phyloP scores from a whole-genome alignment of 306 rosid genomes.

The Calophaca sinica region DNA sequence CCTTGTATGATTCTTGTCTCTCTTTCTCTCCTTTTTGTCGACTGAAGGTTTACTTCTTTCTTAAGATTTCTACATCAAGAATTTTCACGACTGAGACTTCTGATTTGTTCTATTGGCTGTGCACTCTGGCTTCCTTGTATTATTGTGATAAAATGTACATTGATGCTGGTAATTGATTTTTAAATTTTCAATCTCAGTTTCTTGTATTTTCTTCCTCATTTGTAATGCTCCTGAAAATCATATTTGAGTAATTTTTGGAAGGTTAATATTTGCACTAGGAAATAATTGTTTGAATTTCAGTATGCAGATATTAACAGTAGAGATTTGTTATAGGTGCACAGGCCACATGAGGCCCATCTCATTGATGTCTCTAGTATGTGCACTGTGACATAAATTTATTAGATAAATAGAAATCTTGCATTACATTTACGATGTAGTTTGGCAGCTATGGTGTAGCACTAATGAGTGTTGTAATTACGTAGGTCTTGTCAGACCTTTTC shows the following conservation, averaged over 20 bases:
- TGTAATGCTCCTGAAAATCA: conserved; percentile 13
- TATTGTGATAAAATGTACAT: too few species aligned
- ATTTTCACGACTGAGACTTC: not conserved
- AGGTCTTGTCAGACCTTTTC: too few species aligned
- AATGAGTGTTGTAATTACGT: too few species aligned
- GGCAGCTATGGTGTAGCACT: not conserved
- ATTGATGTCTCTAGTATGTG: too few species aligned
- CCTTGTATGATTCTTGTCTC: not conserved
- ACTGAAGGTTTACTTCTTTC: not conserved
- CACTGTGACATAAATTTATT: too few species aligned
- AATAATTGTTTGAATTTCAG: not conserved
- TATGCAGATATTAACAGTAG: not conserved
- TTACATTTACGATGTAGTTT: conserved; percentile 6
- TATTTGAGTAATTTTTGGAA: conserved; percentile 3
- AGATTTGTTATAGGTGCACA: not conserved
- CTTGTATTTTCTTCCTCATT: not conserved
- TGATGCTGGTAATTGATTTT: not conserved
- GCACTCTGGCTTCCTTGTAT: too few species aligned
- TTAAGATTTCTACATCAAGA: not conserved
- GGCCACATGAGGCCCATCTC: too few species aligned
- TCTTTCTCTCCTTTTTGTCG: not conserved
- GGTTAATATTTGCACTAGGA: not conserved
- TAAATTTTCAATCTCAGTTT: not conserved
- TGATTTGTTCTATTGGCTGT: conserved; percentile 9
- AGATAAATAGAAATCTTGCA: too few species aligned